Conservation (phyloP, 192 early-diverging fungal species). For the Podila epigama region DNA sequence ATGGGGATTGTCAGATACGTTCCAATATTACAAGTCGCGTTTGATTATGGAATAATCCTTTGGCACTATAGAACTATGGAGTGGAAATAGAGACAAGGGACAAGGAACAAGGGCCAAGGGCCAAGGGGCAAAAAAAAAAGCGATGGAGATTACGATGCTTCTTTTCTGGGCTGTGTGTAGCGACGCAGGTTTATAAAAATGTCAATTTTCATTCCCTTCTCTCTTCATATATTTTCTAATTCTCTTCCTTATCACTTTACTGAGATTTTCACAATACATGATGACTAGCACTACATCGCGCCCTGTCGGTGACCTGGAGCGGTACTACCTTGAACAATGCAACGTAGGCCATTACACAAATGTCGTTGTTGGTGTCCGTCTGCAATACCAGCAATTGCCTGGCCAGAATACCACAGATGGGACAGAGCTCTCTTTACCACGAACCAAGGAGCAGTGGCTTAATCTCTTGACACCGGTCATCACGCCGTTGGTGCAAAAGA, state of each 20-base stretch:
- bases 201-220: no score
- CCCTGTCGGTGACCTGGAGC: conserved; percentile 19
- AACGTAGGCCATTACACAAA: conserved; percentile 17
- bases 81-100: no score
- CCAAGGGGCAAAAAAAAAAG: no score
- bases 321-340: conserved; percentile 19
- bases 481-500: conserved; percentile 11
- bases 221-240: background rate
- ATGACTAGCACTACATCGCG: background rate
- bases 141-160: no score
- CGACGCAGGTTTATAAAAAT: no score
- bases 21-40: no score
- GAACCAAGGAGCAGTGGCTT: conserved; percentile 13
- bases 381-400: conserved; percentile 2
- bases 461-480: conserved; percentile 14
- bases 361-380: conserved; percentile 17
- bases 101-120: no score
- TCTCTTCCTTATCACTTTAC: background rate
- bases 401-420: background rate
- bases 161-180: no score
- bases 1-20: no score
- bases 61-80: no score
- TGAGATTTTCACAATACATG: background rate
- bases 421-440: background rate
- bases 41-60: no score